Conservation (phyloP, 495 filamentous ascomycete genomes). For the Aspergillus conjunctus region DNA sequence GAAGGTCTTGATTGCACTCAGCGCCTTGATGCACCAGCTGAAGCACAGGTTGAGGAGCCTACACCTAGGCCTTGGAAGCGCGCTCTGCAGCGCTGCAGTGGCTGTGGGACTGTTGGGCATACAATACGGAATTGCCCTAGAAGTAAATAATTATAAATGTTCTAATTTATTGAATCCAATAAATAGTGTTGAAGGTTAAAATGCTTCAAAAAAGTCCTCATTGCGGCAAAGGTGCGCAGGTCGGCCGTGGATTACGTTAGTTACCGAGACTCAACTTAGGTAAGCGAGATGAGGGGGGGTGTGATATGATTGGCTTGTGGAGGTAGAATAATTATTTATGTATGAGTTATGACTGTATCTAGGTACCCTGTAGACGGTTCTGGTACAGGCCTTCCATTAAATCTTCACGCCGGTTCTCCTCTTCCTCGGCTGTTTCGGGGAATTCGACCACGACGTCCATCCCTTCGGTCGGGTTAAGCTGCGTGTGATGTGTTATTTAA, state of each 20-base stretch:
- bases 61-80: no score
- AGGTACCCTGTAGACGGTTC: slow-evolving; percentile 76
- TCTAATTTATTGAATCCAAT: neutral
- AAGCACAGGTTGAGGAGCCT: no score
- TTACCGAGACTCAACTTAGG: no score
- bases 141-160: neutral
- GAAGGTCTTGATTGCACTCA: no score
- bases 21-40: no score
- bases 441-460: slow-evolving; percentile 91
- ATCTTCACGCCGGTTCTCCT: slow-evolving; percentile 80
- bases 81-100: no score
- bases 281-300: no score
- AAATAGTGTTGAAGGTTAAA: neutral
- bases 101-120: neutral
- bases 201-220: neutral
- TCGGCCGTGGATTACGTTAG: neutral
- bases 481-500: no score
- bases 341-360: no score
- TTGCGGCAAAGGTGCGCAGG: neutral
- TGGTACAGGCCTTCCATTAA: slow-evolving; percentile 94
- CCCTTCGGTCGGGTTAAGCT: no score
- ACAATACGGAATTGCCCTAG: neutral
- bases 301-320: no score
- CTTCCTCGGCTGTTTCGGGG: slow-evolving; percentile 69
- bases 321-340: no score